A percentile compares a stretch with the other conserved stretches of the same genome.
Evolutionary conservation across 345 rosid genomes (phyloP).

Genomic region (Bretschneidera sinensis): DNA sequence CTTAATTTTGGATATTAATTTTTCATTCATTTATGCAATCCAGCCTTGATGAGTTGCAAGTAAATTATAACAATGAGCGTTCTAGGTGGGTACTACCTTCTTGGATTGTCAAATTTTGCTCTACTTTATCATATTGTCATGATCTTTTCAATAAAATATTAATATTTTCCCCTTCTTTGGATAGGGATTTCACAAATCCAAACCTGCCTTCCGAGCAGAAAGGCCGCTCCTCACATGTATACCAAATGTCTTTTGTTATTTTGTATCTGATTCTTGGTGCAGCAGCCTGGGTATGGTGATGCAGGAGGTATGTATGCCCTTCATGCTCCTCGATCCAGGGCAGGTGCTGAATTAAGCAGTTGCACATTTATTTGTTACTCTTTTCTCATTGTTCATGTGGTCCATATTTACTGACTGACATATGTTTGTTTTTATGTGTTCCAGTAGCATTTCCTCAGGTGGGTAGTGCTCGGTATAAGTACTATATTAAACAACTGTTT

Average conservation of each 20-base stretch:
- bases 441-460: slow-evolving; percentile 97
- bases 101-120: slow-evolving; percentile 5
- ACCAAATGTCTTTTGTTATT: slow-evolving; percentile 5
- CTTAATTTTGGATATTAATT: slow-evolving; percentile 7
- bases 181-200: slow-evolving; percentile 94
- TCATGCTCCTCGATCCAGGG: slow-evolving; percentile 34
- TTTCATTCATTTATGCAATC: slow-evolving; percentile 17
- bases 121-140: slow-evolving; percentile 1
- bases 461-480: slow-evolving; percentile 33
- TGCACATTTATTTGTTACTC: slow-evolving; percentile 12
- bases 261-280: slow-evolving; percentile 20
- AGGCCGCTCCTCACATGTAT: slow-evolving; percentile 86
- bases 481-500: slow-evolving; percentile 20
- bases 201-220: slow-evolving; percentile 90
- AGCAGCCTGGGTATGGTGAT: slow-evolving; percentile 80
- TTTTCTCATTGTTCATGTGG: slow-evolving; percentile 11
- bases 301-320: slow-evolving; percentile 58
- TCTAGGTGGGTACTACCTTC: slow-evolving; percentile 54
- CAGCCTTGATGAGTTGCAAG: slow-evolving; percentile 98
- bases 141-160: background rate
- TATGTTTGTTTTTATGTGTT: slow-evolving; percentile 20
- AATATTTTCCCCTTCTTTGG: slow-evolving; percentile 11
- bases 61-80: slow-evolving; percentile 92
- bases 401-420: slow-evolving; percentile 15
- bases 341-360: slow-evolving; percentile 26